Conservation (phyloP, 306 rosid genomes). For the Trifolium dubium region DNA sequence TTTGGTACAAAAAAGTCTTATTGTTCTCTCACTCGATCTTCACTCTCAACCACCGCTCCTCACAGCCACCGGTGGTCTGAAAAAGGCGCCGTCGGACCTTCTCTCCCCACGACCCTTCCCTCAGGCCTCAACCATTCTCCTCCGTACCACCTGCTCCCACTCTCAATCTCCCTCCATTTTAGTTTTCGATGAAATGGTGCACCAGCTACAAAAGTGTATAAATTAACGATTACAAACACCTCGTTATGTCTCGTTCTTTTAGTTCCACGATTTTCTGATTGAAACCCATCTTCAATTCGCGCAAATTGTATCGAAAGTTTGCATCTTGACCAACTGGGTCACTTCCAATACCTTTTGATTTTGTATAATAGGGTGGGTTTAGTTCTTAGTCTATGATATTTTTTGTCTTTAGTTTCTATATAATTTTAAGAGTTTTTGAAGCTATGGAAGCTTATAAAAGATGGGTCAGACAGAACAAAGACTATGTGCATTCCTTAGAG, state of each 20-base stretch:
- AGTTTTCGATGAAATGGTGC: neutral
- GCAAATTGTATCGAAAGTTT: neutral
- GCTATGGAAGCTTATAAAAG: constrained; percentile 86
- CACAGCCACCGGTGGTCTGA: no score
- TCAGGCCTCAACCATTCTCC: no score
- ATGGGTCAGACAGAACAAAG: constrained; percentile 91
- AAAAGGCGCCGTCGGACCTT: no score
- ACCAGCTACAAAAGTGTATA: neutral
- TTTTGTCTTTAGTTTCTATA: constrained; percentile 1
- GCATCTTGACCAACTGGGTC: constrained; percentile 38
- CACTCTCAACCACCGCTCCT: no score
- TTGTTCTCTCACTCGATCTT: no score
- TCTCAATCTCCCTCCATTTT: no score
- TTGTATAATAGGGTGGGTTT: neutral
- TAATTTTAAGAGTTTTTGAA: constrained; percentile 39
- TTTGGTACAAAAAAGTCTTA: no score
- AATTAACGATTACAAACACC: constrained; percentile 26
- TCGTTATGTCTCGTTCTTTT: neutral
- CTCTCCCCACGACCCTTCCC: no score
- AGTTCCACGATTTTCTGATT: constrained; percentile 17
- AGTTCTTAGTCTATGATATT: neutral
- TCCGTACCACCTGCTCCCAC: no score
- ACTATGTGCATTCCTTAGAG: constrained; percentile 81
- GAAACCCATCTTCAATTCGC: constrained; percentile 43
- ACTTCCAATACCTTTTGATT: constrained; percentile 21